phyloP scores from a whole-genome alignment of 2,329 filamentous ascomycete species.

The Xylariales sp. region DNA sequence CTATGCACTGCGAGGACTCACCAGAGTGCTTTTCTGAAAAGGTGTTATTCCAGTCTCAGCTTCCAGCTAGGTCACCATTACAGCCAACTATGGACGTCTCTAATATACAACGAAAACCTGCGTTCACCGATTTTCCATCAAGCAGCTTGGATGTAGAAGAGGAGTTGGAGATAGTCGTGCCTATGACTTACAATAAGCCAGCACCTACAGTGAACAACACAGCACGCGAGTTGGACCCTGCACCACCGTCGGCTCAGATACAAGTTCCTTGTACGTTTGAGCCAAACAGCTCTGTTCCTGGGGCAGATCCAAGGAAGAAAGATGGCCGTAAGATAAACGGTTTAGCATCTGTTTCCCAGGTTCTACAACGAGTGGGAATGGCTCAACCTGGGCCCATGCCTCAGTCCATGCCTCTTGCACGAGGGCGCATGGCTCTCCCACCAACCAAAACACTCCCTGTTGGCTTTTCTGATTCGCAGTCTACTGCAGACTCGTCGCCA shows the following conservation, averaged over 20 bases:
- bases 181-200: conserved; percentile 15
- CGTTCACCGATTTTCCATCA: conserved; percentile 13
- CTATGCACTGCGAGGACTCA: background rate
- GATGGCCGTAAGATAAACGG: too few species aligned
- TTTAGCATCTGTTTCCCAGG: too few species aligned
- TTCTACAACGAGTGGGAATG: too few species aligned
- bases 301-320: background rate
- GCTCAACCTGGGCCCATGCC: too few species aligned
- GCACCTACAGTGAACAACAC: conserved; percentile 18
- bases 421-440: background rate
- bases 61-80: conserved; percentile 16
- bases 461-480: conserved; percentile 12
- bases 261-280: conserved; percentile 23
- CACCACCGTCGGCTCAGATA: conserved; percentile 27
- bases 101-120: conserved; percentile 6
- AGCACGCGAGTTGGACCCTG: conserved; percentile 16
- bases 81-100: conserved; percentile 13
- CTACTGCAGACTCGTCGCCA: conserved; percentile 14
- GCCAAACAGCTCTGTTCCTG: background rate
- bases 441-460: background rate
- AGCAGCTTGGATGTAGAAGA: conserved; percentile 24
- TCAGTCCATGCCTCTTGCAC: too few species aligned
- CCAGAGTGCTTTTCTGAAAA: background rate
- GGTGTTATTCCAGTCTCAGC: conserved; percentile 18
- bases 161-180: conserved; percentile 25